These are phyloP conservation scores for Pezicula neosporulosa DNA, from an alignment of 2,329 filamentous ascomycete genomes.

Conservation along the genomic window DNA sequence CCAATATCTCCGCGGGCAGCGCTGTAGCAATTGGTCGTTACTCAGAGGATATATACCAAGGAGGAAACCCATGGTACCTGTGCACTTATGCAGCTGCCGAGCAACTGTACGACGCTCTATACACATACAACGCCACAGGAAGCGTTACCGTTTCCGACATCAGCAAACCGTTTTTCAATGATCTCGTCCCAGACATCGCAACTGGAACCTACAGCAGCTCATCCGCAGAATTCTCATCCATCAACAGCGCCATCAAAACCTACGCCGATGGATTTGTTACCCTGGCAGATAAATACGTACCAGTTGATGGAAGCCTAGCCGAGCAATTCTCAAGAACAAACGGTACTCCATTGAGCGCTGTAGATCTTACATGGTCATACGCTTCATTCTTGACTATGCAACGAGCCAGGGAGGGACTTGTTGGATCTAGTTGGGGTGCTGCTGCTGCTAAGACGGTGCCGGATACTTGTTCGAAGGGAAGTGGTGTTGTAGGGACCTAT, in stretches of 20 bases:
- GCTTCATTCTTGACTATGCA: slow-evolving; percentile 56
- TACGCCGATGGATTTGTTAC: slow-evolving; percentile 55
- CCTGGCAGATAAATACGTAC: slow-evolving; percentile 42
- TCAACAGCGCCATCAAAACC: slow-evolving; percentile 53
- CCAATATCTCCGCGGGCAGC: slow-evolving; percentile 51
- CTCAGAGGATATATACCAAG: slow-evolving; percentile 67
- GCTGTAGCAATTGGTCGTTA: slow-evolving; percentile 63
- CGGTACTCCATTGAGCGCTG: slow-evolving; percentile 53
- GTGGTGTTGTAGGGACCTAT: background rate
- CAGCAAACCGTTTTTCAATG: slow-evolving; percentile 67
- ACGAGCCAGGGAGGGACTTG: background rate
- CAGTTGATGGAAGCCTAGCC: slow-evolving; percentile 54
- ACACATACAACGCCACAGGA: slow-evolving; percentile 62
- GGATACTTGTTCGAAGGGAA: background rate
- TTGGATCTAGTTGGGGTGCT: background rate
- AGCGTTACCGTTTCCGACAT: slow-evolving; percentile 58
- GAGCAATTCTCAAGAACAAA: slow-evolving; percentile 59
- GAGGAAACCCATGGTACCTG: slow-evolving; percentile 77
- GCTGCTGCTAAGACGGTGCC: background rate
- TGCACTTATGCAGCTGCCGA: slow-evolving; percentile 72
- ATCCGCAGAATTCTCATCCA: slow-evolving; percentile 53
- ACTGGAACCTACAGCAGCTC: slow-evolving; percentile 60
- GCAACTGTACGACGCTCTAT: slow-evolving; percentile 70
- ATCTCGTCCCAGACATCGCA: slow-evolving; percentile 51
- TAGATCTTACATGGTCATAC: slow-evolving; percentile 68